Evolutionary conservation across 768 basidiomycete genomes (phyloP).

Genomic region (Suillus tomentosus): DNA sequence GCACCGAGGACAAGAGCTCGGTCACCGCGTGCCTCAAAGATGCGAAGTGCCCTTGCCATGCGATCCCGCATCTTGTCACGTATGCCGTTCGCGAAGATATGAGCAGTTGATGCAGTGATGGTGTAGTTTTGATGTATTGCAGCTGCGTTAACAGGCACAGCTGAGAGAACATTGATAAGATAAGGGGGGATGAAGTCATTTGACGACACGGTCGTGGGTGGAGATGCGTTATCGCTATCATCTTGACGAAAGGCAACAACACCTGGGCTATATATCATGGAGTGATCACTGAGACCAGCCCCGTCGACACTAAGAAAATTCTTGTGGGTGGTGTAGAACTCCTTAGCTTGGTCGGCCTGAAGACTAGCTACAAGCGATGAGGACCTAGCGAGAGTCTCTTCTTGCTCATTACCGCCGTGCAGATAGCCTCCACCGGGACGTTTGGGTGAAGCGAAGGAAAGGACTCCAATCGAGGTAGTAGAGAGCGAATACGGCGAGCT

Average conservation of each 20-base stretch:
- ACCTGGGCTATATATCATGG: conserved; percentile 48
- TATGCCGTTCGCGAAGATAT: conserved; percentile 41
- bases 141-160: conserved; percentile 45
- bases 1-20: conserved; percentile 43
- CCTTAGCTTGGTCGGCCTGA: conserved; percentile 31
- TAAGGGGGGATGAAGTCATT: conserved; percentile 40
- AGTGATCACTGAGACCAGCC: conserved; percentile 46
- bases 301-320: conserved; percentile 37
- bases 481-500: conserved; percentile 22
- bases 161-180: conserved; percentile 41
- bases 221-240: conserved; percentile 28
- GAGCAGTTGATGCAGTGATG: conserved; percentile 35
- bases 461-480: conserved; percentile 37
- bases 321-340: conserved; percentile 44
- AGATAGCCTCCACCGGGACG: conserved; percentile 47
- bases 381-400: conserved; percentile 43
- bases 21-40: conserved; percentile 44
- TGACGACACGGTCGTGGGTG: conserved; percentile 11
- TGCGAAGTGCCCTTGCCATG: conserved; percentile 47
- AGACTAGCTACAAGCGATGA: conserved; percentile 45
- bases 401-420: conserved; percentile 48
- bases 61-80: conserved; percentile 47
- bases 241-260: conserved; percentile 46
- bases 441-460: conserved; percentile 46
- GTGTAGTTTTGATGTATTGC: conserved; percentile 41